Conservation (phyloP, 768 basidiomycete genomes). For the Pholiota molesta region DNA sequence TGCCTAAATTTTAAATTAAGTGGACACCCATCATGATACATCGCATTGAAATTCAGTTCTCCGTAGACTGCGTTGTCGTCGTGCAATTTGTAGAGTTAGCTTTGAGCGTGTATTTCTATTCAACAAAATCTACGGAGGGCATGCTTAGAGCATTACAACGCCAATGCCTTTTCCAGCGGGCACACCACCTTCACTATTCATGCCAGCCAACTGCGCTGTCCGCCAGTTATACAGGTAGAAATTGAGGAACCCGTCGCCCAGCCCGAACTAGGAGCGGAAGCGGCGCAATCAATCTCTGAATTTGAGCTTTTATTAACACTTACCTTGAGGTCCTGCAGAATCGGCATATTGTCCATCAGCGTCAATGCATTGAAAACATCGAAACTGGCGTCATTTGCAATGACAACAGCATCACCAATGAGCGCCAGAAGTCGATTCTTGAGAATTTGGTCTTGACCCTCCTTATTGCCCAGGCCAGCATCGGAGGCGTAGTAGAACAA, state of each 20-base stretch:
- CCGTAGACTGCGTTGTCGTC: too few relatives aligned
- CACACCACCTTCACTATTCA: constrained; percentile 50
- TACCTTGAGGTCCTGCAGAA: constrained; percentile 86
- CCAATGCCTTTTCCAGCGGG: constrained; percentile 83
- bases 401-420: constrained; percentile 76
- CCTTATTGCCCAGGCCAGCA: constrained; percentile 61
- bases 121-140: too few relatives aligned
- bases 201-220: constrained; percentile 77
- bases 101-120: too few relatives aligned
- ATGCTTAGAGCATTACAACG: constrained; percentile 78
- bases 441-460: constrained; percentile 63
- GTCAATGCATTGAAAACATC: constrained; percentile 97
- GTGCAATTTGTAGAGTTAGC: too few relatives aligned
- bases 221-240: constrained; percentile 97
- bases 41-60: too few relatives aligned
- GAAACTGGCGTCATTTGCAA: constrained; percentile 85
- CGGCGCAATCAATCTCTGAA: constrained; percentile 3
- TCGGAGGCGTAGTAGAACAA: constrained; percentile 94
- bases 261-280: constrained; percentile 69
- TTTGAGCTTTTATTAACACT: constrained; percentile 17
- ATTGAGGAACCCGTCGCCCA: constrained; percentile 89
- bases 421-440: constrained; percentile 73
- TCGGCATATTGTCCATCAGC: constrained; percentile 87
- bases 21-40: too few relatives aligned
- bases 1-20: too few relatives aligned